Evolutionary conservation across 2,329 filamentous ascomycete species (phyloP).

Genomic region (Apiospora koreana): DNA sequence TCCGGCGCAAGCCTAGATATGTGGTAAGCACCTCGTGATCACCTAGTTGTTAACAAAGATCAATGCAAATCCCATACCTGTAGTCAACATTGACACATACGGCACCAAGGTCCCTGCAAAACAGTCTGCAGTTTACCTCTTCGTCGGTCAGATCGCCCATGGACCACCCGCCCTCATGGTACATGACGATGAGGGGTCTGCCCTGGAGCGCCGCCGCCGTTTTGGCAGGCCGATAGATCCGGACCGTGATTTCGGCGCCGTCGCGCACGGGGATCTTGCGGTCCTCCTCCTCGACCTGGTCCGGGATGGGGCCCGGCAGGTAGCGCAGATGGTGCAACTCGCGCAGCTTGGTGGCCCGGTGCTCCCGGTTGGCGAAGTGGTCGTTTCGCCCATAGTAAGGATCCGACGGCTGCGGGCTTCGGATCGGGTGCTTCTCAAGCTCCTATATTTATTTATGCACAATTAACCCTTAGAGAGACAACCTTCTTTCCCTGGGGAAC

Average conservation of each 20-base stretch:
- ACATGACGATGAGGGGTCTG: constrained; percentile 34
- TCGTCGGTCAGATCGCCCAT: constrained; percentile 36
- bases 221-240: constrained; percentile 32
- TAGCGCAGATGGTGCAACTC: constrained; percentile 30
- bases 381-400: constrained; percentile 25
- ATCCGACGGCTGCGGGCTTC: constrained; percentile 23
- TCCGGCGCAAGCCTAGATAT: constrained; percentile 42
- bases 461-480: background rate
- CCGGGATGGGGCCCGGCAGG: constrained; percentile 26
- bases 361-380: constrained; percentile 21
- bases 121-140: constrained; percentile 32
- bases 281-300: constrained; percentile 29
- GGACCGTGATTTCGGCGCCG: constrained; percentile 32
- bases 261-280: constrained; percentile 35
- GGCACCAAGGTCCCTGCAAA: constrained; percentile 35
- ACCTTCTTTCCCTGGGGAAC: too few species aligned
- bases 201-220: constrained; percentile 8
- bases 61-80: constrained; percentile 24
- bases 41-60: background rate
- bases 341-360: constrained; percentile 26
- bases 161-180: constrained; percentile 36
- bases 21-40: background rate
- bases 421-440: constrained; percentile 21
- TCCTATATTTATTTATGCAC: constrained; percentile 14
- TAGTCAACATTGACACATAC: constrained; percentile 44